These are phyloP conservation scores for Pythium brassicae DNA, from an alignment of 352 stramenopile genomes.

Conservation along the genomic window DNA sequence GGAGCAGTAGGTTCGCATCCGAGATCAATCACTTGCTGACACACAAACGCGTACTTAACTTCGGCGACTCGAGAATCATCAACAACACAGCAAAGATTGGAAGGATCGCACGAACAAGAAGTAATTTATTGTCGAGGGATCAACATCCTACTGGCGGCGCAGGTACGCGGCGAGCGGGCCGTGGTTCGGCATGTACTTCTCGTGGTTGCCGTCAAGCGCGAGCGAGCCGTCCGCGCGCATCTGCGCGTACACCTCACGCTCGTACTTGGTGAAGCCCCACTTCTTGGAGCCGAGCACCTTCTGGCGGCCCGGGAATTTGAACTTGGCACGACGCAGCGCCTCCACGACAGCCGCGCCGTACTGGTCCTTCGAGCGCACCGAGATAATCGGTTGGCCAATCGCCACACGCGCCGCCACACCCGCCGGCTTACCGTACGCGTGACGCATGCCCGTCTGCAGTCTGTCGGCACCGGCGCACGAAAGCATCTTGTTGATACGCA, in stretches of 20 bases:
- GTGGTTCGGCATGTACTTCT: constrained; percentile 95
- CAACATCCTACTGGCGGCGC: constrained; percentile 7
- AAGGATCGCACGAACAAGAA: constrained; percentile 14
- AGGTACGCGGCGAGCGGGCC: constrained; percentile 62
- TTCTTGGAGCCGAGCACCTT: constrained; percentile 99
- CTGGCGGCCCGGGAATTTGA: constrained; percentile 99
- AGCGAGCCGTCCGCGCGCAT: constrained; percentile 95
- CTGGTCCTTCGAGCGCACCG: constrained; percentile 95
- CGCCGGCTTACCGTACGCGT: constrained; percentile 99
- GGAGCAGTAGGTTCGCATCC: not conserved
- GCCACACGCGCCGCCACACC: constrained; percentile 96
- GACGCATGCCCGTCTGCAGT: constrained; percentile 97
- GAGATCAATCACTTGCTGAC: too few species aligned
- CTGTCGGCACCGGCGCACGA: constrained; percentile 99
- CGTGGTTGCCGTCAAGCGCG: constrained; percentile 95
- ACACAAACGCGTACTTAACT: too few species aligned
- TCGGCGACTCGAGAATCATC: not conserved
- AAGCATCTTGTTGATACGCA: constrained; percentile 99
- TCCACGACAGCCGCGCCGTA: constrained; percentile 94
- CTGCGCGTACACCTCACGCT: constrained; percentile 96
- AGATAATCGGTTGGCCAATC: constrained; percentile 99
- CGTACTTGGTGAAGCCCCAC: constrained; percentile 99
- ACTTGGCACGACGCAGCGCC: constrained; percentile 98
- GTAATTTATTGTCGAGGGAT: constrained; percentile 11
- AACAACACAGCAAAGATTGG: not conserved